Evolutionary conservation across 2,329 filamentous ascomycete species (phyloP), one percentile per base, ranked within the genome.

Genomic region (Pyrenophora tritici-repentis): DNA sequence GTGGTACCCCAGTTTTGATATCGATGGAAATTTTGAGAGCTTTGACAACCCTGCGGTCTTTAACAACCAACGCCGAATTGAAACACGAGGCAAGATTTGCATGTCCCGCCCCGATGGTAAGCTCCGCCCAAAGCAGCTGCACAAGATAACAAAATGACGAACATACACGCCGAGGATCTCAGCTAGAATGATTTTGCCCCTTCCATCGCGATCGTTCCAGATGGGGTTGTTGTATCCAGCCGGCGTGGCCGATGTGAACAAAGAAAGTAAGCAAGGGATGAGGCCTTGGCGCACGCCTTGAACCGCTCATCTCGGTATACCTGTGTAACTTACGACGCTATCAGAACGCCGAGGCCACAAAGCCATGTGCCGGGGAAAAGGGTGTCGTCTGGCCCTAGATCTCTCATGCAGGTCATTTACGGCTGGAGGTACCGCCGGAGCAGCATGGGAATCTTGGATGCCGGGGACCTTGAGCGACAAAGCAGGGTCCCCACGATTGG

Each of bases 331-430:
- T 22, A 18, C 16, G 22, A n/a, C 26, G 16, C 13, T 8, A 20
- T 38, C 22, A 37, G 24, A n/a, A 38, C 22, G 42, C 33, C 14
- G 34, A 45, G 38, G 34, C 33, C 42, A 45, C 34, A 16, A 22
- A n/a, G 26, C 35, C 35, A 37, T 20, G 10, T 4, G 2, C 13
- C 20, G 16, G 35, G 35, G 10, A 20, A 20, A 20, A 8, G 34
- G 34, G 16, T 12, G 34, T 16, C 9, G 16, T 20, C 16, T 37
- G 10, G 35, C 20, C 20, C 35, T 20, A 17, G n/a, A 13, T 37
- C 13, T 37, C 20, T 37, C 10, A 9, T 29, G 26, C 17, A 13
- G 35, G 10, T 36, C 34, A 36, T n/a, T 26, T 10, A 29, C 12
- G 26, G 22, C 22, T 13, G 26, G 8, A 7, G 22, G 22, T 24